Base-by-base conservation (phyloP, 371 early-diverging fungal species). In the Haplosporangium sp. region DNA sequence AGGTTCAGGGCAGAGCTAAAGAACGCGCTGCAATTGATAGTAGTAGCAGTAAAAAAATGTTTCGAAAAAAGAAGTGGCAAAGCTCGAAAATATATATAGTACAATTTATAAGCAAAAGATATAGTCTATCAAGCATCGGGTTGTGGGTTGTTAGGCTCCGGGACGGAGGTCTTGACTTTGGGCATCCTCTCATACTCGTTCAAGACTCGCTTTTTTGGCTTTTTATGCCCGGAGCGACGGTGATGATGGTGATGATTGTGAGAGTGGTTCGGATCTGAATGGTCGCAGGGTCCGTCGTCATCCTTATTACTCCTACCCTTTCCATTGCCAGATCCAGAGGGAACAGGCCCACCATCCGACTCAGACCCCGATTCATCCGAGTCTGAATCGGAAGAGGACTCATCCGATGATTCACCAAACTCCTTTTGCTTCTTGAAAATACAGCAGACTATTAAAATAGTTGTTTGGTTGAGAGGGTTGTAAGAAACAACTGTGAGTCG, bases 371-470 rank as follows among this genome's bases (percentile, higher is more conserved):
- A 74, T 38, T 65, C 60, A 38, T 64, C 70, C 59, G 74, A 75
- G 48, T 83, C 82, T 42, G 82, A 82, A 62, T 82, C 86, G 63
- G 74, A 82, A 38, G 86, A 86, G 13, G 83, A 83, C 42, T 84
- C 84, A 48, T 88, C 91, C 8, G 86, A 83, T 14, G 90, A 90
- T 69, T 93, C 95, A 56, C 91, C 95, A 61, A 93, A 86, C 41
- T 76, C 83, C 54, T 86, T 89, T 64, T 93, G 90, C 68, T 86
- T 89, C 73, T 90, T 92, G 74, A 89, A 96, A 47, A 96, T 96
- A 74, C 96, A 96, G 83, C 96, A 96, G 51, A 95, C 94, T 93
- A 74, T 0, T n/a, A 16, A 45, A 37, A 53, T 12, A 21, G 41
- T 10, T 29, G 29, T 29, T 29, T 29, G 29, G 29, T 29, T 29